Base-by-base conservation (phyloP, 192 early-diverging fungal species). In the Coemansia sp. region DNA sequence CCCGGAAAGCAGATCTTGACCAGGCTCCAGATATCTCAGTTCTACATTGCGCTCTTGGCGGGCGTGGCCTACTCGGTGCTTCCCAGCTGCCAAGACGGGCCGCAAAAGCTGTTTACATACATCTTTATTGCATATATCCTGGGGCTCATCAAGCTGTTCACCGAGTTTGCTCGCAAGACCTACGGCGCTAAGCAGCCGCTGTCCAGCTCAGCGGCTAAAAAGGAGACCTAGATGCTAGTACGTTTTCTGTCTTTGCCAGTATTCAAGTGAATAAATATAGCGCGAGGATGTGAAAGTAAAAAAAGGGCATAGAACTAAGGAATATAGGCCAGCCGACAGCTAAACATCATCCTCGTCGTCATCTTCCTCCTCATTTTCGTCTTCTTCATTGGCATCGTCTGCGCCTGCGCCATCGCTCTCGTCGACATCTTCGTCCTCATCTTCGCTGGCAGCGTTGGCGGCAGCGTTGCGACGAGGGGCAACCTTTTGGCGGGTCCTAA, bases 1-100 rank as follows among this genome's bases (percentile, higher is more conserved):
- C 92, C 92, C 17, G 89, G 90, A 51, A 95, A 95, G 79, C 81
- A 89, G 76, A 89, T 89, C 63, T 76, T 95, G 57, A 95, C 94
- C 20, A 68, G 74, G 51, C 84, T 93, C 76, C 94, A 95, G 79
- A 95, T 95, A 70, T 70, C 84, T 12, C 94, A 95, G 83, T 95
- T 95, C 85, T 79, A 93, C 36, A 71, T 94, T 40, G 93, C 91
- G 29, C 85, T 83, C 10, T 58, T 86, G 31, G 60, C 89, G 3
- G 90, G 93, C 11, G 59, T 82, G 36, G 71, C 82, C 31, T 94
- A 92, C 62, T 68, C 87, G 36, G 70, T 91, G 54, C 64, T 91
- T 9, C 84, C 86, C n/a, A 75, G 71, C 40, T 89, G 89, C 69
- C 63, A 71, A 31, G 86, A 71, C 29, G 67, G 70, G 54, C 77